Percentiles rank a stretch among this genome's conserved stretches.
Conservation (phyloP, 2,329 filamentous ascomycete genomes). For the Botrytis elliptica region DNA sequence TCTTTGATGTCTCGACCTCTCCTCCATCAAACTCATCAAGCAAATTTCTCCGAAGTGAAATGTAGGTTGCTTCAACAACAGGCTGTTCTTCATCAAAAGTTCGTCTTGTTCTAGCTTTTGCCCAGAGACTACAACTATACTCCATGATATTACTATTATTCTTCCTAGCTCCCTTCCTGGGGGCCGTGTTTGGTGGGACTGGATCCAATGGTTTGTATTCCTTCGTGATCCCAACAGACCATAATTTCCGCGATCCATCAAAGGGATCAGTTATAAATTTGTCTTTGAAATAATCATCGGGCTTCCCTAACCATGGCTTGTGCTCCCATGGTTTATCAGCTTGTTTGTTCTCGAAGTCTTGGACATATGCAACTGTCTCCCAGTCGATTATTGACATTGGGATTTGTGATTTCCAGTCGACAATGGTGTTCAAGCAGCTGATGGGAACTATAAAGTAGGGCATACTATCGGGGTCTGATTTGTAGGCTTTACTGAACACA, state of each 20-base stretch:
- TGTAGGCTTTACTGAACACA: conserved; percentile 85
- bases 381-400: conserved; percentile 55
- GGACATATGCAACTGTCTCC: conserved; percentile 50
- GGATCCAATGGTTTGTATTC: conserved; percentile 63
- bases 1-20: conserved; percentile 46
- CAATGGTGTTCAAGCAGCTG: not conserved
- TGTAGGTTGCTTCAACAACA: conserved; percentile 72
- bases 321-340: conserved; percentile 41
- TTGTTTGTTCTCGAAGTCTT: conserved; percentile 39
- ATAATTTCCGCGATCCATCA: conserved; percentile 64
- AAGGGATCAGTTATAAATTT: conserved; percentile 58
- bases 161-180: conserved; percentile 46
- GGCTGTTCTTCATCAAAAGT: conserved; percentile 69
- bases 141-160: conserved; percentile 67
- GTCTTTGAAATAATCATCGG: conserved; percentile 51
- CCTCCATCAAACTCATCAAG: conserved; percentile 64
- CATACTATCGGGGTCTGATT: conserved; percentile 59
- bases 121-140: conserved; percentile 77
- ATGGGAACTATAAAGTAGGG: conserved; percentile 81
- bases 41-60: conserved; percentile 78
- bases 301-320: conserved; percentile 34
- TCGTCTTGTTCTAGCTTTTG: conserved; percentile 53
- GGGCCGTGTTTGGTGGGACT: conserved; percentile 57
- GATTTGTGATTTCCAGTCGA: not conserved
- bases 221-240: conserved; percentile 52